Conservation (phyloP, 257 asterid genomes). For the Echites panduratus region DNA sequence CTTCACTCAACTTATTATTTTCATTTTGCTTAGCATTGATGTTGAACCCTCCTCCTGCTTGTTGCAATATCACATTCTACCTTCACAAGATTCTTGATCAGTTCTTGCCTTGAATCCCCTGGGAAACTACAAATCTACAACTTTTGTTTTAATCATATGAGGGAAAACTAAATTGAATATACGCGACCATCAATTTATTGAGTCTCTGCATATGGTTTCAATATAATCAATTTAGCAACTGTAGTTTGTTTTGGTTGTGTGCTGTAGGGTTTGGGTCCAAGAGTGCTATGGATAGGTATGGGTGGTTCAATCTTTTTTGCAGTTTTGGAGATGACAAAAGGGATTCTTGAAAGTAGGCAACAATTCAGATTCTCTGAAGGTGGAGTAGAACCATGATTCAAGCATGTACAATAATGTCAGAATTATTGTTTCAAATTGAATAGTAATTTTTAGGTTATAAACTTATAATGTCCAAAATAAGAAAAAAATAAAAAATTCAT, state of each 20-base stretch:
- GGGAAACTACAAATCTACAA: neutral
- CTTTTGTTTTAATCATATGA: neutral
- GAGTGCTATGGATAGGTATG: constrained; percentile 71
- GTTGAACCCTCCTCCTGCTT: too few relatives aligned
- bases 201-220: neutral
- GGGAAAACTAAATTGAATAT: neutral
- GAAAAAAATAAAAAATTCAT: too few relatives aligned
- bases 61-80: neutral
- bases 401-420: too few relatives aligned
- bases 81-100: neutral
- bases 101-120: neutral
- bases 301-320: constrained; percentile 69
- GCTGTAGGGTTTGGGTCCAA: constrained; percentile 58
- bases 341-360: constrained; percentile 31
- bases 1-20: neutral
- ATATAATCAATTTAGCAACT: neutral
- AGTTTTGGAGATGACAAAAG: constrained; percentile 55
- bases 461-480: neutral
- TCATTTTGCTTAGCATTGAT: neutral
- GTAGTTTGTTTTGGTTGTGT: constrained; percentile 2
- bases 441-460: too few relatives aligned
- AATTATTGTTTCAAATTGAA: too few relatives aligned
- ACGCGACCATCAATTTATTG: neutral
- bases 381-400: constrained; percentile 1
- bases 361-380: constrained; percentile 18